These are phyloP conservation scores for Lunularia cruciata DNA, from an alignment of 225 moss, liverwort and hornwort genomes.

Conservation along the genomic window DNA sequence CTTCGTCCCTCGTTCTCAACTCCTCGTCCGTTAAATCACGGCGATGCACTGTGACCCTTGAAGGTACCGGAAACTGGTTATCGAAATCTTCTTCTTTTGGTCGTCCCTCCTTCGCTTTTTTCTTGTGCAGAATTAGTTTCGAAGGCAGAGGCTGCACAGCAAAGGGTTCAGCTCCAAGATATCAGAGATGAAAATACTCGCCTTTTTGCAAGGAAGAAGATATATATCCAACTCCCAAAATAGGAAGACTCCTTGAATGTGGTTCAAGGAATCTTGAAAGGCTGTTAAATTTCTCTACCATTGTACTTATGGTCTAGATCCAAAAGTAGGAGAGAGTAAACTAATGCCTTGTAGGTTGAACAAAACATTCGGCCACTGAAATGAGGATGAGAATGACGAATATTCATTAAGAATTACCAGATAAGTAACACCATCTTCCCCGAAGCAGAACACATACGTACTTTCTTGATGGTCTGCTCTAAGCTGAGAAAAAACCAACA, in stretches of 20 bases:
- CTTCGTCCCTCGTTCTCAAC: slow-evolving; percentile 53
- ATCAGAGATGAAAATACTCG: too few species aligned
- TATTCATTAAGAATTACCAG: slow-evolving; percentile 47
- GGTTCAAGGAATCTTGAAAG: too few species aligned
- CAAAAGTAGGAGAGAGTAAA: too few species aligned
- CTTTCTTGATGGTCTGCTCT: slow-evolving; percentile 58
- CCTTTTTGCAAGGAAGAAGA: too few species aligned
- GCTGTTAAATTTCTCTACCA: too few species aligned
- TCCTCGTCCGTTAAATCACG: slow-evolving; percentile 79
- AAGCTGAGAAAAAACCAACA: slow-evolving; percentile 49
- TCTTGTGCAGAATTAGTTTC: slow-evolving; percentile 89
- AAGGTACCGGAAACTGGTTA: slow-evolving; percentile 79
- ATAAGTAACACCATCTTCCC: slow-evolving; percentile 76
- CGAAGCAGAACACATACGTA: slow-evolving; percentile 86
- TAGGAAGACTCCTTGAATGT: too few species aligned
- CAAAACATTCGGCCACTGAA: too few species aligned
- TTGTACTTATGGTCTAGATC: too few species aligned
- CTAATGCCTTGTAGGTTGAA: too few species aligned
- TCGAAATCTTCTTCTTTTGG: slow-evolving; percentile 83
- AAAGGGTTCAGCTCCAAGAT: not conserved
- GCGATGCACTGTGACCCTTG: slow-evolving; percentile 64
- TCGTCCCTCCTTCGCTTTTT: slow-evolving; percentile 96
- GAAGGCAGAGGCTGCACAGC: slow-evolving; percentile 67
- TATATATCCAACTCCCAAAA: too few species aligned
- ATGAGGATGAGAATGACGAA: too few species aligned